Evolutionary conservation across 306 rosid species (phyloP), one percentile per base, ranked within the genome.

Genomic region (Erythrophleum fordii): DNA sequence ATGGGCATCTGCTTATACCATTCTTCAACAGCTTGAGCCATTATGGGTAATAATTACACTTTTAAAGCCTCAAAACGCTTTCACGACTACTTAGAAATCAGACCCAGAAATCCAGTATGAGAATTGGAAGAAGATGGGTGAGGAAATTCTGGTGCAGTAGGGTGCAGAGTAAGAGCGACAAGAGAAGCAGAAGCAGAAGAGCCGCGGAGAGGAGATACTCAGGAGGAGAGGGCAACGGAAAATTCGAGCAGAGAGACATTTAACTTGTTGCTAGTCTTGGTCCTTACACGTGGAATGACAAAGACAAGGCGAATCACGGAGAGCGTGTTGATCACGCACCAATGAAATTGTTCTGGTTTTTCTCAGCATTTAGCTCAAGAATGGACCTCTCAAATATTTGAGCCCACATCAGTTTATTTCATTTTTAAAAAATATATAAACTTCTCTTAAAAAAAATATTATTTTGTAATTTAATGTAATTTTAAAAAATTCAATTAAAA

Each of bases 21-120:
- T 86, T 96, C 99, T 81, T 96, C 99, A 66, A 96, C 94, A 5
- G 99, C 98, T 85, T 96, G 99, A 71, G 99, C 99, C 99, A 96
- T 89, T 67, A 4, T 17, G 59, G 62, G 8, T 69, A 35, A 23
- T 29, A 22, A 41, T 66, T 8, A 22, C 41, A 34, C 28, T 31
- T 41, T 52, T 18, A 20, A 61, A 61, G 18, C 18, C 2, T 25
- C n/a, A n/a, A 52, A 18, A 51, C 10, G 11, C 25, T 52, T 16
- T 48, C 20, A 48, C 53, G 2, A 48, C 2, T n/a, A 2, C 18
- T 52, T n/a, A 42, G 25, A 48, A 8, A 66, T 17, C 37, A 26
- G 76, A 31, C 16, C 56, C 5, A 17, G 26, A 37, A 52, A 44
- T 23, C 3, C 23, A 44, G 78, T 13, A 18, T 75, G 52, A 9